phyloP scores from a whole-genome alignment of 441 rosid species.

The Erodium texanum region DNA sequence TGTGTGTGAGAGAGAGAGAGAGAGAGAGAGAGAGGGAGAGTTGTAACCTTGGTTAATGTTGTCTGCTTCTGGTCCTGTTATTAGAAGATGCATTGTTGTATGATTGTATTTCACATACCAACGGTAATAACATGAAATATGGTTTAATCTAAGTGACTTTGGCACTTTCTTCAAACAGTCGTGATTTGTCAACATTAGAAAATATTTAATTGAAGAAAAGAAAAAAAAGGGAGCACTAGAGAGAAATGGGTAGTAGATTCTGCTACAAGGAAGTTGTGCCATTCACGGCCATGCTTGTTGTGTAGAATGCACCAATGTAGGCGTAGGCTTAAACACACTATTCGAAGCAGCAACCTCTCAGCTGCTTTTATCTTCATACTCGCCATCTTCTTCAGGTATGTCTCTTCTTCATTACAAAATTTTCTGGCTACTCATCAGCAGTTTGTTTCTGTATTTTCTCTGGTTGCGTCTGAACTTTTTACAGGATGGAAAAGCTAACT shows the following conservation, averaged over 20 bases:
- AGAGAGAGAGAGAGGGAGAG: neutral
- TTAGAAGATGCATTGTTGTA: neutral
- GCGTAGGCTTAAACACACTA: slow-evolving; percentile 1
- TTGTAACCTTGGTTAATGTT: neutral
- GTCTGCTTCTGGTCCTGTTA: neutral
- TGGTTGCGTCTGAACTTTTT: neutral
- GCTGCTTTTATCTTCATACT: slow-evolving; percentile 25
- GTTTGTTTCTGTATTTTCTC: neutral
- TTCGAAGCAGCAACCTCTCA: slow-evolving; percentile 22
- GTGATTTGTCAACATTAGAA: neutral
- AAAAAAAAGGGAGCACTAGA: neutral
- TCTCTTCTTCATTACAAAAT: neutral
- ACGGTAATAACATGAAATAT: no score
- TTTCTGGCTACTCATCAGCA: neutral
- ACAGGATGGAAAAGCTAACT: slow-evolving; percentile 55
- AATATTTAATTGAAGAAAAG: neutral
- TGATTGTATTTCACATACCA: neutral
- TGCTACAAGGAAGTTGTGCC: neutral
- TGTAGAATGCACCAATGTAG: neutral
- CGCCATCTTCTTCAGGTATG: slow-evolving; percentile 18
- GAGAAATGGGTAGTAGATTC: neutral
- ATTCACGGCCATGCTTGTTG: slow-evolving; percentile 1
- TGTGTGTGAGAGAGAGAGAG: neutral
- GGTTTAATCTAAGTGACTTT: neutral
- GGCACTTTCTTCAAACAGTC: neutral